phyloP scores from a whole-genome alignment of 495 filamentous ascomycete species.

The Aspergillus coremiiformis region DNA sequence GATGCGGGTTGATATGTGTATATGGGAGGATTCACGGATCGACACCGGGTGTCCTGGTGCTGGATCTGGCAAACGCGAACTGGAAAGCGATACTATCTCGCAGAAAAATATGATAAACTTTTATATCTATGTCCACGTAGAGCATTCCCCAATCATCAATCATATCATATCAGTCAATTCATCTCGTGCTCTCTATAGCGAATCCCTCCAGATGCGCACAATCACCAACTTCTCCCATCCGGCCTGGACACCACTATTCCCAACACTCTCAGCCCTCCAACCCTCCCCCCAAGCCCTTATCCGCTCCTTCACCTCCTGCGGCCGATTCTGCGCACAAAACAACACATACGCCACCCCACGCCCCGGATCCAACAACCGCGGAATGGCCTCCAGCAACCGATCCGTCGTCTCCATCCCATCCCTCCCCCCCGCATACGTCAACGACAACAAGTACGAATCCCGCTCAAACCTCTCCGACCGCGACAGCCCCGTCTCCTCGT shows the following conservation, averaged over 20 bases:
- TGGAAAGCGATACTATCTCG: neutral
- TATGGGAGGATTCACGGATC: neutral
- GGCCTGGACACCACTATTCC: slow-evolving; percentile 71
- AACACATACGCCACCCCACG: slow-evolving; percentile 82
- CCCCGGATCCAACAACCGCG: slow-evolving; percentile 47
- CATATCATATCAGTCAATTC: neutral
- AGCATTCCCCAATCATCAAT: neutral
- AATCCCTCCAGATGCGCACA: slow-evolving; percentile 63
- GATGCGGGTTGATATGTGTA: neutral
- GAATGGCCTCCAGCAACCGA: slow-evolving; percentile 60
- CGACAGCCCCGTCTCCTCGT: slow-evolving; percentile 13
- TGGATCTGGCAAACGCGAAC: neutral
- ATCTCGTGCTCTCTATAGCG: neutral
- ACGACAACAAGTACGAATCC: slow-evolving; percentile 71
- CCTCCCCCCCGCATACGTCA: slow-evolving; percentile 79
- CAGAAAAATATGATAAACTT: neutral
- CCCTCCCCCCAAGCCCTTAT: slow-evolving; percentile 48
- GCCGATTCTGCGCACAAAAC: slow-evolving; percentile 80
- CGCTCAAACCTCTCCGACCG: slow-evolving; percentile 47
- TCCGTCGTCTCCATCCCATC: slow-evolving; percentile 94
- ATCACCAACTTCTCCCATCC: slow-evolving; percentile 90
- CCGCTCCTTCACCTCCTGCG: slow-evolving; percentile 62
- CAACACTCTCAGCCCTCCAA: slow-evolving; percentile 75
- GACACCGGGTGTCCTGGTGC: neutral
- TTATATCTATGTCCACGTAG: neutral